A percentile compares a stretch with the other conserved stretches of the same genome.
Evolutionary conservation across 441 rosid species (phyloP).

Genomic region (Viola pubescens): DNA sequence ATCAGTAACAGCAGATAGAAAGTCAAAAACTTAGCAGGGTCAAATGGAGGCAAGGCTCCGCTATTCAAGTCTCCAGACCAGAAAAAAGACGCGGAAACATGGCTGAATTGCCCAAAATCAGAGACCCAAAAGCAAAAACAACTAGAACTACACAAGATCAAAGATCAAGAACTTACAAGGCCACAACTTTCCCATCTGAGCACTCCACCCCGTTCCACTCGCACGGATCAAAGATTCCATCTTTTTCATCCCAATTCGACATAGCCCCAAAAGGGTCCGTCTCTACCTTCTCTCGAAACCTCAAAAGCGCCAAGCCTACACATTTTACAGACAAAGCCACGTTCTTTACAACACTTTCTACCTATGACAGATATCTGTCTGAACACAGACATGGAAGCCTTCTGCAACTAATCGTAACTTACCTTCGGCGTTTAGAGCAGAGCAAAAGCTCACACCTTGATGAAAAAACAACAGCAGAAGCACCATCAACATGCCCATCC

Average conservation of each 20-base stretch:
- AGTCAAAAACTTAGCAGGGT: no score
- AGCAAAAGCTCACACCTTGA: conserved; percentile 33
- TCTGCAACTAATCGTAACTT: not conserved
- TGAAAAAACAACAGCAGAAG: conserved; percentile 26
- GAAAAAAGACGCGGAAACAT: no score
- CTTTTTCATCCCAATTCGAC: conserved; percentile 44
- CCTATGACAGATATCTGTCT: not conserved
- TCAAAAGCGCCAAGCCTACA: conserved; percentile 58
- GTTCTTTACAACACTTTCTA: not conserved
- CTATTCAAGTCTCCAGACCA: no score
- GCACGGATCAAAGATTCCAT: conserved; percentile 45
- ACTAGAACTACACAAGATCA: not conserved
- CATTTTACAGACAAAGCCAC: not conserved
- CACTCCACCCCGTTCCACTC: conserved; percentile 84
- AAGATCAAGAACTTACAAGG: conserved; percentile 44
- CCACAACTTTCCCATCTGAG: conserved; percentile 50
- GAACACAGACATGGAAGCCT: not conserved
- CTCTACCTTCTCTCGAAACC: conserved; percentile 48
- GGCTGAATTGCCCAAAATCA: not conserved
- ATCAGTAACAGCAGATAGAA: no score
- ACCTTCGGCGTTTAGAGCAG: conserved; percentile 55
- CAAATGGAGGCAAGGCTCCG: no score
- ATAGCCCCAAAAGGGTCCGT: conserved; percentile 69
- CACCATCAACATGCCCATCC: conserved; percentile 20
- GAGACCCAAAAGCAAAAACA: not conserved